phyloP scores from a whole-genome alignment of 306 rosid species.

The Styphnolobium japonicum region DNA sequence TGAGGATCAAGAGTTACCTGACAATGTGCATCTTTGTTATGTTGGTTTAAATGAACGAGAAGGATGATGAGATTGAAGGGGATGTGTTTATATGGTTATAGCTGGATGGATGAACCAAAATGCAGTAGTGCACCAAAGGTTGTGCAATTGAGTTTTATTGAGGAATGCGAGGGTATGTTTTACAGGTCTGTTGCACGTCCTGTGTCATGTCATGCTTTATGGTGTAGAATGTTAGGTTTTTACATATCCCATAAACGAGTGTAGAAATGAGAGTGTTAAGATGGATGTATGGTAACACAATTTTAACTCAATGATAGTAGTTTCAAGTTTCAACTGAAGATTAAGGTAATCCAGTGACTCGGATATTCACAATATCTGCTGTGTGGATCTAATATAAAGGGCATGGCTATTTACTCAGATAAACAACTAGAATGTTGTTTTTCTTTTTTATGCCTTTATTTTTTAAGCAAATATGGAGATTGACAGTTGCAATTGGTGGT shows the following conservation, averaged over 20 bases:
- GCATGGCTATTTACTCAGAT: not conserved
- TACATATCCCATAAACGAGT: not conserved
- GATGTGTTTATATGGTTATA: no score
- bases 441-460: not conserved
- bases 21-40: not conserved
- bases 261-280: not conserved
- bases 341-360: not conserved
- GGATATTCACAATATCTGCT: not conserved
- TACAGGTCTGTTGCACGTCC: not conserved
- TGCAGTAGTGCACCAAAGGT: not conserved
- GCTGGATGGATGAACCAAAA: not conserved
- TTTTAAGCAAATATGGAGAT: not conserved
- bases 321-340: not conserved
- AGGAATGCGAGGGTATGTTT: not conserved
- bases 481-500: not conserved
- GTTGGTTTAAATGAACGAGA: not conserved
- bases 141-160: not conserved
- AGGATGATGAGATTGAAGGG: not conserved
- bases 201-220: not conserved
- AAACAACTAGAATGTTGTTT: not conserved
- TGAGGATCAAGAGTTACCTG: not conserved
- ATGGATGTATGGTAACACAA: not conserved
- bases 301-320: not conserved
- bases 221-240: no score
- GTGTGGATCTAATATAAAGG: not conserved